Percentiles rank a stretch among this genome's conserved stretches.
These are phyloP conservation scores for Petrea volubilis DNA, from an alignment of 257 asterid species.

Conservation along the genomic window DNA sequence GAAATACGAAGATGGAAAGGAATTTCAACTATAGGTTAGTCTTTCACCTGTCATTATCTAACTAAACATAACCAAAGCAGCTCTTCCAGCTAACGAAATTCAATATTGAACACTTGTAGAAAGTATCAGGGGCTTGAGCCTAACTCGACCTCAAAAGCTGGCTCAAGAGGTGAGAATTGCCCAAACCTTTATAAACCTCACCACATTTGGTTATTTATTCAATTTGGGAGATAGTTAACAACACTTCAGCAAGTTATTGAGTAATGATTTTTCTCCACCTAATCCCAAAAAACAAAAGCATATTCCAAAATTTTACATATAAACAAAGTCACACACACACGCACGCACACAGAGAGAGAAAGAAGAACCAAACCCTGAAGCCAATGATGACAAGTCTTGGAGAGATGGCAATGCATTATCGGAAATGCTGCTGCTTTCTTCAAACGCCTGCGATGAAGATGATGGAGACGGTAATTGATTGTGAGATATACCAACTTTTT, in stretches of 20 bases:
- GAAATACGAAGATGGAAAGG: not conserved
- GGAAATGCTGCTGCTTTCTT: conserved; percentile 46
- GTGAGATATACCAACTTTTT: conserved; percentile 86
- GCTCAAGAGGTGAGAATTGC: no score
- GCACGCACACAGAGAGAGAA: not conserved
- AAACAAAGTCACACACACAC: not conserved
- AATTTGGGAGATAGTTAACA: no score
- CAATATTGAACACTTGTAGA: no score
- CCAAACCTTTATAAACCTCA: no score
- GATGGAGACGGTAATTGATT: conserved; percentile 48
- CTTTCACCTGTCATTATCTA: conserved; percentile 9
- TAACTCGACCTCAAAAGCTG: no score
- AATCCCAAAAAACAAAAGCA: not conserved
- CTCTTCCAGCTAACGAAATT: conserved; percentile 19
- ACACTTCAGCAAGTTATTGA: conserved; percentile 23
- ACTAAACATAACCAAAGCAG: conserved; percentile 14
- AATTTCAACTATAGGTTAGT: not conserved
- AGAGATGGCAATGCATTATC: conserved; percentile 38
- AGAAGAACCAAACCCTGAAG: conserved; percentile 62
- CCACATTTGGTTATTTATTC: no score
- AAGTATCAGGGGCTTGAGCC: no score
- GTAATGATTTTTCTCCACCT: conserved; percentile 1
- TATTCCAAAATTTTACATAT: not conserved
- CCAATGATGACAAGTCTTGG: conserved; percentile 58
- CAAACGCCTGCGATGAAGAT: conserved; percentile 56